Base-by-base conservation (phyloP, 192 early-diverging fungal species). In the Coemansia aciculifera region DNA sequence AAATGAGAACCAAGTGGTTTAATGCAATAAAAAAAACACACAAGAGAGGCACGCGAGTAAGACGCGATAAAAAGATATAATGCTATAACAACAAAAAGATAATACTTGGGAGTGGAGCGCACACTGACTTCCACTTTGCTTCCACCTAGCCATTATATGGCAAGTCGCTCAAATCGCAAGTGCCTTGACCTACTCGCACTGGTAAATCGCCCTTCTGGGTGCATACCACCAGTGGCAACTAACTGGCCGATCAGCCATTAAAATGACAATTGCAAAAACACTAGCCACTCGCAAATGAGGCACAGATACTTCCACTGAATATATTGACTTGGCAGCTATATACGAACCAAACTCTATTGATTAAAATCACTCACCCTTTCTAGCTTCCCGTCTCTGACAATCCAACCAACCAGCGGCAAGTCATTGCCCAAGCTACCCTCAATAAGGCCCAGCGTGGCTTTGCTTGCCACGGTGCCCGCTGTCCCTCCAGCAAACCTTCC, bases 401-500 rank as follows among this genome's bases (percentile, higher is more conserved):
- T 73, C 68, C 71, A 73, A 2, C 80, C 80, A 34, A 77, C 39
- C 39, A 82, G 61, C 11, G 80, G 80, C 17, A 72, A 34, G 48
- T 72, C 39, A 23, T 82, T 74, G 43, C 80, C 80, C 21, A 29
- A 1, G 5, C 60, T 64, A 8, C 80, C 75, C 12, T 77, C 72
- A 9, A 82, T 46, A 23, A 82, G 71, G 0, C 72, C 72, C 23
- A 64, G 51, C 0, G 54, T 52, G 32, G 74, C 69, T 29, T 56
- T 71, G 63, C 80, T 69, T 3, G 72, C 72, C 12, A 82, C 62
- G 8, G 66, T 63, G 23, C 80, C 80, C 0, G 63, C 80, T 37
- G 75, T 72, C 12, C 54, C 38, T 15, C 80, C 80, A 4, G 80
- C 80, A 73, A 82, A 72, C 60, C 40, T 72, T 42, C 80, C 80